Evolutionary conservation across 2,329 filamentous ascomycete species (phyloP), one percentile per base, ranked within the genome.

Genomic region (Fusarium sp.): DNA sequence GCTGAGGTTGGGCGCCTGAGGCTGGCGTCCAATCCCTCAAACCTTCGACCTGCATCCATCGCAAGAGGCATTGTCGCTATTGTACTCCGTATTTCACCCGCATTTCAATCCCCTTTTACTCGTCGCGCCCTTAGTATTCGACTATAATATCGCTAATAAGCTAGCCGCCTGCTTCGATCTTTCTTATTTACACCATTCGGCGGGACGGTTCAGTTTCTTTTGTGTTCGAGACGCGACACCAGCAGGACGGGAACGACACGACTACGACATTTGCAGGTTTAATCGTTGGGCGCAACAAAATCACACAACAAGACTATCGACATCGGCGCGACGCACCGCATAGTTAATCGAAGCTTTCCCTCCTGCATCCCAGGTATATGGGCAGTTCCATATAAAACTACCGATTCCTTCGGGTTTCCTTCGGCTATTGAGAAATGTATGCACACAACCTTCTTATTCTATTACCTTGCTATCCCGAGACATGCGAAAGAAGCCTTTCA

Each of bases 351-450:
- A 26, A n/a, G 10, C 35, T 47, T 49, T 54, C 44, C 44, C n/a
- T 49, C 45, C 44, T 60, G 45, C 50, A 47, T 59, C 26, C 48
- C 45, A 41, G n/a, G 64, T 73, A 56, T 50, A 73, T 73, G 71
- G 69, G 62, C 61, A 62, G 51, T 56, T 37, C 26, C 37, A 28
- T n/a, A 48, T 61, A 52, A 51, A 40, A 46, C 26, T 30, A 41
- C 63, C 62, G 53, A 59, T 56, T 58, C 55, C 40, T 56, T 70
- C 48, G 51, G 67, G 63, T 60, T 58, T 58, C 47, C 60, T 47
- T 32, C 47, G 39, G 58, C 67, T 59, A 67, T 62, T 50, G 40
- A 63, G 68, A 65, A 67, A 73, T 73, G 71, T 73, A 72, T 30
- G 71, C 62, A 26, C 32, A 37, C n/a, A 17, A 37, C 55, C 35